Conservation (phyloP, 257 asterid genomes). For the Solanum sitiens region DNA sequence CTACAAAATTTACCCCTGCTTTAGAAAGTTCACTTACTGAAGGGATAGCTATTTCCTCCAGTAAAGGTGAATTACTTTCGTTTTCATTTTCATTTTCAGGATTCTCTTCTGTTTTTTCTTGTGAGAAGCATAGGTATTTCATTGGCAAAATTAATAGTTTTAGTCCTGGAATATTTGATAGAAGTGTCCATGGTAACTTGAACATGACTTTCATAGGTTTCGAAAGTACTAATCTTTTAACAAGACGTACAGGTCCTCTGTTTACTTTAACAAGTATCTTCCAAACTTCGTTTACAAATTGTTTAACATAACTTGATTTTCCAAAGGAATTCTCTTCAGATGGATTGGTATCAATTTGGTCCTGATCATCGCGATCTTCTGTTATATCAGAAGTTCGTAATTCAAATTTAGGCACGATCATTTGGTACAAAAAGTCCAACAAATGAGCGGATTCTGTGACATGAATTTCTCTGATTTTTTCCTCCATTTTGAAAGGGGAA, state of each 20-base stretch:
- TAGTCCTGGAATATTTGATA: slow-evolving; percentile 20
- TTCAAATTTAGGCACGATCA: slow-evolving; percentile 26
- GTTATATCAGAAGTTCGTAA: neutral
- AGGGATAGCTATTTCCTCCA: slow-evolving; percentile 21
- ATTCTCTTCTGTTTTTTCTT: slow-evolving; percentile 1
- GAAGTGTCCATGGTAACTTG: slow-evolving; percentile 29
- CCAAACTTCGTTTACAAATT: slow-evolving; percentile 1
- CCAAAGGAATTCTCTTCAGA: neutral
- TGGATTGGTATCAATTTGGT: neutral
- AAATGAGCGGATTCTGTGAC: slow-evolving; percentile 23
- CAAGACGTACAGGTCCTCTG: slow-evolving; percentile 3
- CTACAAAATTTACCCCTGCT: slow-evolving; percentile 8
- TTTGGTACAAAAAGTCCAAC: slow-evolving; percentile 36
- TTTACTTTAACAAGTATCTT: slow-evolving; percentile 1
- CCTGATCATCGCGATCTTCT: neutral
- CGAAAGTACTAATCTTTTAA: slow-evolving; percentile 22
- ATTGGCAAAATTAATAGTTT: slow-evolving; percentile 20
- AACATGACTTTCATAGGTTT: slow-evolving; percentile 16
- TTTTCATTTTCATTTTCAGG: neutral
- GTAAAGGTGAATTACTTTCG: slow-evolving; percentile 14
- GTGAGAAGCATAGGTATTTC: neutral
- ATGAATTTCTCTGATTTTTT: neutral
- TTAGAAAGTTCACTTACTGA: slow-evolving; percentile 16
- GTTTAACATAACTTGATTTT: neutral
- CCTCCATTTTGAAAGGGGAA: slow-evolving; percentile 31